Base-by-base conservation (phyloP, 1,284 basidiomycete genomes). In the Cryptococcus hybrid region DNA sequence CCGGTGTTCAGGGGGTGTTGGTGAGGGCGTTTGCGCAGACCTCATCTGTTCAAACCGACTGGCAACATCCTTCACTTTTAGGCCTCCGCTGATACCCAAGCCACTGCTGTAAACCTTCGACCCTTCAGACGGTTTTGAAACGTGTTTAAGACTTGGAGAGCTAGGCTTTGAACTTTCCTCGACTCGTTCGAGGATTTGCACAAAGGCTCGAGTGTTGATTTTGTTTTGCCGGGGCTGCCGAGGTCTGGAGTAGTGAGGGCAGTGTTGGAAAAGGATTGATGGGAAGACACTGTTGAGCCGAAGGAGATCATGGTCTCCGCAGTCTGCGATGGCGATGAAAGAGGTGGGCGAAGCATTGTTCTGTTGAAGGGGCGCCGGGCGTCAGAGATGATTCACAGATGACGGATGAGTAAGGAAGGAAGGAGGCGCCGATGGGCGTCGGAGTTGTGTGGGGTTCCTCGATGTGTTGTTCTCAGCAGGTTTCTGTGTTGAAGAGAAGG, bases 221-320 rank as follows among this genome's bases (percentile, higher is more conserved):
- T 47, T 38, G 13, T 5, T n/a, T 48, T 48, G 9, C 38, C 18
- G 3, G 65, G 63, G 54, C 60, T 61, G 39, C 47, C 51, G 7
- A 68, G 51, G 39, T 68, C 66, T 11, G 70, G 70, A 8, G 63
- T 59, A 5, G 70, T 71, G 5, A 71, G 53, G 12, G 64, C 61
- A 34, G 70, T 71, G 7, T 64, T 58, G 15, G 54, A 47, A 5
- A 54, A 50, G 15, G 59, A 60, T 35, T 48, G 48, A 1, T 61
- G 52, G 34, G 52, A 47, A 6, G 67, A 65, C 35, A 55, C 60
- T 9, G 57, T 54, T 2, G 69, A 71, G 15, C 7, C 34, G 24
- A 13, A 37, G n/a, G 50, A 51, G 38, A 51, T 34, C 35, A 65
- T 51, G 7, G 67, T 68, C 46, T 66, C 60, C 15, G 58, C 57